Percentiles rank a stretch among this genome's conserved stretches.
Evolutionary conservation across 148 eudicot species (phyloP).

Genomic region (Heliosperma pusillum): DNA sequence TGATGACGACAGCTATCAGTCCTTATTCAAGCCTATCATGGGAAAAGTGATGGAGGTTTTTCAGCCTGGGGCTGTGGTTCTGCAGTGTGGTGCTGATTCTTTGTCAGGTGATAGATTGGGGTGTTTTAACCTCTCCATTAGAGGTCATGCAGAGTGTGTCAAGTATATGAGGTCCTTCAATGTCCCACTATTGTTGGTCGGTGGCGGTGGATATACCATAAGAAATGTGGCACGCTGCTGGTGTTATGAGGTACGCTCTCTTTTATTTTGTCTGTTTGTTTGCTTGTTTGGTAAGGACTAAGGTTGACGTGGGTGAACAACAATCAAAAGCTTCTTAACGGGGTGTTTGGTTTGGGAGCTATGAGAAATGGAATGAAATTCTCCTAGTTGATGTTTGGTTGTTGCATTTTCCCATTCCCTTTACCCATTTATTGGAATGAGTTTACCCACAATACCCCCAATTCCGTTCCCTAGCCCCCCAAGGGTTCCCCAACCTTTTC

Average conservation of each 20-base stretch:
- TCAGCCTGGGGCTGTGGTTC: conserved; percentile 69
- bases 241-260: conserved; percentile 66
- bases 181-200: conserved; percentile 63
- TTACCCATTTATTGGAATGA: too few relatives aligned
- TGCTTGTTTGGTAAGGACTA: background rate
- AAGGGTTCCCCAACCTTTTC: too few relatives aligned
- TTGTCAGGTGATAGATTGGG: conserved; percentile 75
- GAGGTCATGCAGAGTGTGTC: conserved; percentile 84
- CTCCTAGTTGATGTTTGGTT: too few relatives aligned
- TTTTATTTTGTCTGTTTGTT: background rate
- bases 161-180: conserved; percentile 75
- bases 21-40: conserved; percentile 66
- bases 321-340: background rate
- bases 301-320: background rate
- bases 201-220: conserved; percentile 84
- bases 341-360: background rate
- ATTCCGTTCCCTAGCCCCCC: too few relatives aligned
- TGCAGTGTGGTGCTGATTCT: conserved; percentile 86
- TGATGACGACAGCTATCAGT: conserved; percentile 58
- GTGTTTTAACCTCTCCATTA: conserved; percentile 73
- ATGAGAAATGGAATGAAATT: too few relatives aligned
- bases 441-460: too few relatives aligned
- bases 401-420: too few relatives aligned
- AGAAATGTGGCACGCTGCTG: conserved; percentile 85
- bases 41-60: conserved; percentile 79